These are phyloP conservation scores for Pouteria glomerata DNA, from an alignment of 148 eudicot genomes.

Conservation along the genomic window DNA sequence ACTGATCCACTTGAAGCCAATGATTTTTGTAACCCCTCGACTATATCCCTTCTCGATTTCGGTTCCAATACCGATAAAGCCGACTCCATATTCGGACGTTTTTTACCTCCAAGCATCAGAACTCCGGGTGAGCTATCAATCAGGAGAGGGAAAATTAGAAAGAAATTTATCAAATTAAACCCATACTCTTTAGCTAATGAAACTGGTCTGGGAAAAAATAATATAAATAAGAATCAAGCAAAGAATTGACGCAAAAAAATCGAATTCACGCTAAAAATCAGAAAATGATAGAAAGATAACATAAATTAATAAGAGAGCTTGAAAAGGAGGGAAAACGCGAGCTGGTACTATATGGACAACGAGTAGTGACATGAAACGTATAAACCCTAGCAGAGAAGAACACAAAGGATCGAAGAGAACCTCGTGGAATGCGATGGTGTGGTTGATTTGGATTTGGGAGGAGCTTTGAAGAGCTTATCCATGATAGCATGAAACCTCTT, in stretches of 20 bases:
- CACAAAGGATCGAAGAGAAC: background rate
- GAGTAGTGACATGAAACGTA: background rate
- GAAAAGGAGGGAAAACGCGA: background rate
- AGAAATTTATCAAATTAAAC: background rate
- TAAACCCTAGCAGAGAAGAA: constrained; percentile 6
- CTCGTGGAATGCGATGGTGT: background rate
- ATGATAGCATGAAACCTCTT: constrained; percentile 62
- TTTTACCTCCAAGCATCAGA: constrained; percentile 45
- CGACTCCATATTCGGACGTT: constrained; percentile 45
- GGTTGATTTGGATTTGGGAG: constrained; percentile 31
- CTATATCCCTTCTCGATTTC: constrained; percentile 32
- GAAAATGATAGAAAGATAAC: background rate
- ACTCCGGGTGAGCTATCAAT: constrained; percentile 30
- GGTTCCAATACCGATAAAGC: constrained; percentile 18
- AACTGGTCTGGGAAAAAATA: background rate
- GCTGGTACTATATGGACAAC: background rate
- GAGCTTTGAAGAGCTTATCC: constrained; percentile 66
- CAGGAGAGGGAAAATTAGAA: background rate
- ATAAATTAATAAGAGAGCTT: background rate
- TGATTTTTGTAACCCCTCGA: constrained; percentile 22
- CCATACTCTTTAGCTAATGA: background rate
- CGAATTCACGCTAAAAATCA: background rate
- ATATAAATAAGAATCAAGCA: too few relatives aligned
- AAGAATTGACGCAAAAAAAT: background rate
- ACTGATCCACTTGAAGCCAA: constrained; percentile 21